Evolutionary conservation across 805 yeast genomes (phyloP), one percentile per base, ranked within the genome.

Genomic region (Tetrapisispora iriomotensis): DNA sequence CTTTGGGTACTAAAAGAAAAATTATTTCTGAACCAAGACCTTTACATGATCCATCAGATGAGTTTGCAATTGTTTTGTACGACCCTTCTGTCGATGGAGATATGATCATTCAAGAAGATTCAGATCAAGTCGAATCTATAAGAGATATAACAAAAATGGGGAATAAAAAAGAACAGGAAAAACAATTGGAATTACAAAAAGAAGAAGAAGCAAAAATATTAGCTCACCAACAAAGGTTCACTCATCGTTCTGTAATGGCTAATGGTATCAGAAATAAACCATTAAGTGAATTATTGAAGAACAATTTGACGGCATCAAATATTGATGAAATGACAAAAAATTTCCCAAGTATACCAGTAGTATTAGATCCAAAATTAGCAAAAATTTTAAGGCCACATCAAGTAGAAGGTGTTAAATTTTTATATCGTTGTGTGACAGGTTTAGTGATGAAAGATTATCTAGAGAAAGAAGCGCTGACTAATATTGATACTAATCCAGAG

Each of bases 371-470:
- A 0, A 73, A 71, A 42, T 66, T 92, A 25, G 76, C 92, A 18
- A 83, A 82, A 54, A 79, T 85, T 31, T 66, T 92, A 34, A 74
- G 98, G 47, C 98, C 98, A 1, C 98, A 92, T 67, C 98, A 92
- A 60, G 79, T 92, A 4, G 94, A 90, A 36, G 98, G 98, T 46
- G 96, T 90, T 30, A 76, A 84, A 58, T 92, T 92, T 56, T 64
- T 92, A 42, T 92, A 87, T 53, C 65, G 88, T 40, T 90, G 98
- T 61, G 86, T 94, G 0, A 73, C 96, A 1, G 98, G 98, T 0
- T 62, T 88, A 25, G 73, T 80, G 3, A 60, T 61, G 63, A 60
- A 61, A 35, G 65, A 61, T 43, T 60, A 47, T 36, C 35, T 56
- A 26, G 62, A 57, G 22, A 47, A 56, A 14, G 51, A 48, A 40